Base-by-base conservation (phyloP, 805 yeast genomes). In the Yarrowia alimentaria region DNA sequence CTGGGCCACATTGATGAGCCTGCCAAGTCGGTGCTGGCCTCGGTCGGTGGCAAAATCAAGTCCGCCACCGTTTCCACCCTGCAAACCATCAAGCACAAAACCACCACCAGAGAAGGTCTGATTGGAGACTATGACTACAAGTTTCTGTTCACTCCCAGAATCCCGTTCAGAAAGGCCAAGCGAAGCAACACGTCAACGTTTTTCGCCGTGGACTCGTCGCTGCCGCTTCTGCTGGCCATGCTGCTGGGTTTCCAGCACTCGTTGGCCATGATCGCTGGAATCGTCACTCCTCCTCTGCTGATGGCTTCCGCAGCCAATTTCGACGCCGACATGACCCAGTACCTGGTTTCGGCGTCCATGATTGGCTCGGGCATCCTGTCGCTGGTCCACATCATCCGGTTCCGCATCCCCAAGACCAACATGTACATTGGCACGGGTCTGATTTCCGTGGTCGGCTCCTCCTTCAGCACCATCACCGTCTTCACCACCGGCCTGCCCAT, bases 211-310 rank as follows among this genome's bases (percentile, higher is more conserved):
- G 72, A 88, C 64, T 78, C 81, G 35, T 86, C 81, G 1, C 81
- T 90, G 79, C 97, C 97, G 1, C 58, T 88, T 12, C 58, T 84
- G 6, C 71, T 89, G 52, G 95, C 94, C 1, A 64, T 84, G 52
- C 54, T 89, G 9, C 74, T 90, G 20, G 96, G 97, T 14, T 74
- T 89, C 56, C 96, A 89, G 69, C 97, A 89, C 64, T 70, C 95
- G 2, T 66, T 89, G 57, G 80, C 96, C 21, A 89, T 90, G 96
- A 69, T 89, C 68, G 96, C 96, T n/a, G 96, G 96, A 62, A 78
- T 89, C 47, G 83, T 85, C 31, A 72, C 93, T 6, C 95, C 96
- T 8, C 91, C 95, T 3, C 68, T 89, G 51, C 71, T 89, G 56
- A 84, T 87, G 42, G 71, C 89, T 0, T 59, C 72, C 8, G 64